Percentiles rank a stretch among this genome's conserved stretches.
Conservation (phyloP, 2,329 filamentous ascomycete species). For the Trichoderma sp. region DNA sequence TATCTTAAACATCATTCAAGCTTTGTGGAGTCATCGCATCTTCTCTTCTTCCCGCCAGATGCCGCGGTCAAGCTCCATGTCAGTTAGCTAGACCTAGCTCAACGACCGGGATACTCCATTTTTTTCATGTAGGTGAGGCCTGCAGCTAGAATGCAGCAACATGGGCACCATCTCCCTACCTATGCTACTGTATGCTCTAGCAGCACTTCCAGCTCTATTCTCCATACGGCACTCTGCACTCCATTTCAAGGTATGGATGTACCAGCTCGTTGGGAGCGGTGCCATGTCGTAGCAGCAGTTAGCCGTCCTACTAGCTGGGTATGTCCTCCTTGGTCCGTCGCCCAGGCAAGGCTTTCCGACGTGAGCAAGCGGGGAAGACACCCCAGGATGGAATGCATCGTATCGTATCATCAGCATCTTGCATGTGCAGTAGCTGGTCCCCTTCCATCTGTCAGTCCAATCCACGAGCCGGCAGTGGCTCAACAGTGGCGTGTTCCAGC, state of each 20-base stretch:
- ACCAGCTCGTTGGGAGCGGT: not conserved
- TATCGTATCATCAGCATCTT: conserved; percentile 11
- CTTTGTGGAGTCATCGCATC: not conserved
- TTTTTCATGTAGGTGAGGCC: conserved; percentile 14
- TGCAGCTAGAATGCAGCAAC: conserved; percentile 17
- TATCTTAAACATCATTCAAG: not conserved
- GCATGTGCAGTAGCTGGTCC: conserved; percentile 12
- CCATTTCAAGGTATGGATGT: not conserved
- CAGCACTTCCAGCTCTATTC: not conserved
- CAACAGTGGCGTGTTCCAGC: conserved; percentile 14
- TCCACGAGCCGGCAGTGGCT: conserved; percentile 8
- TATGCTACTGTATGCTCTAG: conserved; percentile 1
- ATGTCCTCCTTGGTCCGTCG: not conserved
- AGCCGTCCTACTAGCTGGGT: not conserved
- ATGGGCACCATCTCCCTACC: not conserved
- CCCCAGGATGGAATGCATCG: conserved; percentile 15
- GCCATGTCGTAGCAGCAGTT: not conserved
- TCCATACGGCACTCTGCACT: not conserved
- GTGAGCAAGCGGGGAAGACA: not conserved
- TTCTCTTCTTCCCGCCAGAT: not conserved
- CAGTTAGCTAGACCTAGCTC: not conserved
- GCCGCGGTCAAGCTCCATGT: not conserved
- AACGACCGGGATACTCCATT: conserved; percentile 15
- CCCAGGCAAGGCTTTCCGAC: conserved; percentile 2
- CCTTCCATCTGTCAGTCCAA: conserved; percentile 1